These are phyloP conservation scores for Smittium culicis DNA, from an alignment of 371 early-diverging fungal genomes.

Conservation along the genomic window DNA sequence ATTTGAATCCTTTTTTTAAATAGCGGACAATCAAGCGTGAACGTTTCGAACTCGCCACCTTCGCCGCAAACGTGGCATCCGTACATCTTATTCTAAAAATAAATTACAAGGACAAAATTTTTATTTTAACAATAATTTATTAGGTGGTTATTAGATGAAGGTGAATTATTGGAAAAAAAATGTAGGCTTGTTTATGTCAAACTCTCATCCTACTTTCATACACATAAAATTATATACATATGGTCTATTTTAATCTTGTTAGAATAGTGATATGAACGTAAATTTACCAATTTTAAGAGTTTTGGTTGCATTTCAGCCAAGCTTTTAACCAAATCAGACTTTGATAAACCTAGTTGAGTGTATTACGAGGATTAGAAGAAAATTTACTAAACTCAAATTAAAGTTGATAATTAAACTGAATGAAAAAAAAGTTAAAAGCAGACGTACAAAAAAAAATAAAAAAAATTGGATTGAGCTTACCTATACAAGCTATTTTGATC, in stretches of 20 bases:
- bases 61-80: constrained; percentile 95
- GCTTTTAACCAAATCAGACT: constrained; percentile 58
- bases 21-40: constrained; percentile 94
- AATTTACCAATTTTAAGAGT: constrained; percentile 39
- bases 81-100: constrained; percentile 43
- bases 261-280: neutral
- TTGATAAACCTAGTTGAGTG: too few relatives aligned
- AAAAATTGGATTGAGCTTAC: constrained; percentile 20
- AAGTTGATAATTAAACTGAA: neutral
- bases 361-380: neutral
- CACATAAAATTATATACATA: too few relatives aligned
- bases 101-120: too few relatives aligned
- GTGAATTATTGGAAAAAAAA: too few relatives aligned
- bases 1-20: constrained; percentile 60
- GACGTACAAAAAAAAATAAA: neutral
- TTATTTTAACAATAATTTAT: too few relatives aligned
- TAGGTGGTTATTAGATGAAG: too few relatives aligned
- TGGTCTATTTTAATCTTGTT: too few relatives aligned
- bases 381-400: constrained; percentile 21
- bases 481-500: constrained; percentile 92
- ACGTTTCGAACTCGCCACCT: constrained; percentile 99
- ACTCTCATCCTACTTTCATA: too few relatives aligned
- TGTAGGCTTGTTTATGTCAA: too few relatives aligned
- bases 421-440: neutral
- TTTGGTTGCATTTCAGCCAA: constrained; percentile 62